These are phyloP conservation scores for Gnomoniopsis sp. DNA, from an alignment of 2,329 filamentous ascomycete genomes.

Conservation along the genomic window DNA sequence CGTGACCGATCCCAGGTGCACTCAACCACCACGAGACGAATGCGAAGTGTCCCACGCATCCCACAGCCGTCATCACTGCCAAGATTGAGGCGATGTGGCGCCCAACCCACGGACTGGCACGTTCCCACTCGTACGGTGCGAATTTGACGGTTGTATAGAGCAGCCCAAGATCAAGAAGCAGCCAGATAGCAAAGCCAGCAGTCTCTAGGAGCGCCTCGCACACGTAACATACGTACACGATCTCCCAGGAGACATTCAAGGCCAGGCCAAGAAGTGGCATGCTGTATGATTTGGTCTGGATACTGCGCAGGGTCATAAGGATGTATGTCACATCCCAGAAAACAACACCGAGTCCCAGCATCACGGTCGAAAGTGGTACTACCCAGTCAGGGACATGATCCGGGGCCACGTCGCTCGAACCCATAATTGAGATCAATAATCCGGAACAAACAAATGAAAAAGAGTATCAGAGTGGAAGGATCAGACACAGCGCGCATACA, in stretches of 20 bases:
- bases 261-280: slow-evolving; percentile 47
- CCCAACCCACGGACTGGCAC: slow-evolving; percentile 36
- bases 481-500: too few species aligned
- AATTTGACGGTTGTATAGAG: slow-evolving; percentile 43
- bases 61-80: slow-evolving; percentile 31
- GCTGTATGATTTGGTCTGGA: slow-evolving; percentile 44
- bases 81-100: slow-evolving; percentile 37
- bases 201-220: slow-evolving; percentile 40
- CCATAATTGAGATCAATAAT: slow-evolving; percentile 36
- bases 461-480: too few species aligned
- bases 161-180: slow-evolving; percentile 45
- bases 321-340: slow-evolving; percentile 43
- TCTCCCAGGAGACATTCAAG: slow-evolving; percentile 50
- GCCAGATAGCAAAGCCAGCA: slow-evolving; percentile 43
- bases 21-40: slow-evolving; percentile 47
- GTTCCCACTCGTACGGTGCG: slow-evolving; percentile 39
- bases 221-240: slow-evolving; percentile 45
- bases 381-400: slow-evolving; percentile 32
- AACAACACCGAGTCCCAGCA: slow-evolving; percentile 34
- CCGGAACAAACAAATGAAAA: too few species aligned
- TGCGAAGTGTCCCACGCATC: slow-evolving; percentile 35
- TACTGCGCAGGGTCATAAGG: slow-evolving; percentile 42
- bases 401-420: slow-evolving; percentile 36
- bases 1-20: slow-evolving; percentile 36
- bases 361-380: slow-evolving; percentile 31